Conservation (phyloP, 2,329 filamentous ascomycete genomes). For the Biscogniauxia sp. region DNA sequence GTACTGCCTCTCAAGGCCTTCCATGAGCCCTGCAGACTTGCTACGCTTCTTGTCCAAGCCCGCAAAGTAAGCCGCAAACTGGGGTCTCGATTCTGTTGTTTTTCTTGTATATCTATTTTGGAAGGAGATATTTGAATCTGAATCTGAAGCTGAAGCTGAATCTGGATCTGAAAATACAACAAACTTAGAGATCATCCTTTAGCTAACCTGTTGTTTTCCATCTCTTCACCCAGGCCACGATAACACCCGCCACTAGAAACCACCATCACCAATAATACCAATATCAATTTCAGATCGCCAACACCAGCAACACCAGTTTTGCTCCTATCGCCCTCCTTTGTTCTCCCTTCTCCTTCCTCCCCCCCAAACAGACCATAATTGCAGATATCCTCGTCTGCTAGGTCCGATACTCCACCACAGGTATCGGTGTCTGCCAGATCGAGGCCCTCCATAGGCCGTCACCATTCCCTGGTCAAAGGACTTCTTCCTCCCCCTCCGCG, state of each 20-base stretch:
- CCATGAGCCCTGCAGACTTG: conserved; percentile 90
- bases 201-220: conserved; percentile 6
- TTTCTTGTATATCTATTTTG: neutral
- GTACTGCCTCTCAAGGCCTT: conserved; percentile 42
- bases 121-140: too few species aligned
- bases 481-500: conserved; percentile 78
- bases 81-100: neutral
- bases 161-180: neutral
- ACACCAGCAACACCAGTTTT: conserved; percentile 7
- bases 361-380: conserved; percentile 22
- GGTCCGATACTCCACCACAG: conserved; percentile 76
- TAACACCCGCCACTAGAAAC: conserved; percentile 48
- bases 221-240: conserved; percentile 47
- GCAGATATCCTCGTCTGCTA: conserved; percentile 72
- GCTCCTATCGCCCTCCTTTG: neutral
- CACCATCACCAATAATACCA: too few species aligned
- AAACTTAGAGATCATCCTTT: neutral
- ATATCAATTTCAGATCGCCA: conserved; percentile 9
- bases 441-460: conserved; percentile 61
- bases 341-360: neutral
- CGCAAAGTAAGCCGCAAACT: conserved; percentile 68
- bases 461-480: conserved; percentile 85
- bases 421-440: conserved; percentile 80
- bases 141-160: neutral
- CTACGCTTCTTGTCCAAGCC: conserved; percentile 93